A percentile compares a stretch with the other conserved stretches of the same genome.
These are phyloP conservation scores for Monosporascus sp. DNA, from an alignment of 2,329 filamentous ascomycete genomes.

Conservation along the genomic window DNA sequence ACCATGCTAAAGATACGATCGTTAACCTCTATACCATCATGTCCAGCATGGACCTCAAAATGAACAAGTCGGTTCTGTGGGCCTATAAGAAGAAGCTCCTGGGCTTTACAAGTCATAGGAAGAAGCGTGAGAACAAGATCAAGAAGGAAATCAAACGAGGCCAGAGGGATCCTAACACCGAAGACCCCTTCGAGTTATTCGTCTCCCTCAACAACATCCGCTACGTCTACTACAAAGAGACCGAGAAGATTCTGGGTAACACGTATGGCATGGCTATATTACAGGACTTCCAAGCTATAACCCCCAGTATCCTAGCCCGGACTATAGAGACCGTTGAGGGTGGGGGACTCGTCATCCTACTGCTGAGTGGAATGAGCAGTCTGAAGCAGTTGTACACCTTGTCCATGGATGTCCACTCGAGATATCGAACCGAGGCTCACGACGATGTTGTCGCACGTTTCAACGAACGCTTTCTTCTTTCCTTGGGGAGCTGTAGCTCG, in stretches of 20 bases:
- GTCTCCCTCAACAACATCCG: constrained; percentile 94
- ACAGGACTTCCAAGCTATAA: constrained; percentile 96
- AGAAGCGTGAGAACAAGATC: constrained; percentile 97
- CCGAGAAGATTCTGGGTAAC: constrained; percentile 95
- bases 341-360: constrained; percentile 81
- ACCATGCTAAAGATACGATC: constrained; percentile 92
- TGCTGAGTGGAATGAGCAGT: constrained; percentile 94
- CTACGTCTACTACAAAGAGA: constrained; percentile 99
- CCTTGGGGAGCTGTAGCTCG: constrained; percentile 87
- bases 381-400: constrained; percentile 95
- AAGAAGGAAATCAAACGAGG: constrained; percentile 97
- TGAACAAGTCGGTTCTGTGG: constrained; percentile 96
- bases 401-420: constrained; percentile 95
- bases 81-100: constrained; percentile 98
- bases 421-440: constrained; percentile 94
- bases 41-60: constrained; percentile 81
- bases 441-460: constrained; percentile 92
- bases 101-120: constrained; percentile 89
- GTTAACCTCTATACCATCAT: constrained; percentile 93
- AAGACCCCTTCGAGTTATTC: constrained; percentile 96
- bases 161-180: constrained; percentile 82
- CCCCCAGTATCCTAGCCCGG: constrained; percentile 89
- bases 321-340: constrained; percentile 98
- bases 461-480: constrained; percentile 95
- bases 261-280: constrained; percentile 98